Evolutionary conservation across 306 rosid genomes (phyloP).

Genomic region (Mucuna pruriens): DNA sequence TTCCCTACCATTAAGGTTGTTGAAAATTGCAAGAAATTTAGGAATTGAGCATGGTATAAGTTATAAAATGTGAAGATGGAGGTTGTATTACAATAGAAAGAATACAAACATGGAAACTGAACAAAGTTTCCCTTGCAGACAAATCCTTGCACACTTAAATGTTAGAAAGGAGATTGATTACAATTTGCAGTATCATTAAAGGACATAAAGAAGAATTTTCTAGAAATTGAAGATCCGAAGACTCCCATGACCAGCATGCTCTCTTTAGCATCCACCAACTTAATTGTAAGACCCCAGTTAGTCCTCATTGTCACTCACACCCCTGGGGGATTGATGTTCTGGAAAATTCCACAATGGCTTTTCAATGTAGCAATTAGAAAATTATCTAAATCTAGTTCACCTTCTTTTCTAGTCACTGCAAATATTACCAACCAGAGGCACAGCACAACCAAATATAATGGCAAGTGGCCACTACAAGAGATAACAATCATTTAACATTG

Average conservation of each 20-base stretch:
- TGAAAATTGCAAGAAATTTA: not conserved
- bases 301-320: not conserved
- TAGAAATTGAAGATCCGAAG: slow-evolving; percentile 10
- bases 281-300: not conserved
- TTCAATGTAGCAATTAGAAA: slow-evolving; percentile 10
- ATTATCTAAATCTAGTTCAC: slow-evolving; percentile 16
- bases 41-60: not conserved
- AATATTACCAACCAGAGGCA: not conserved
- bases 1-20: not conserved
- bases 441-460: slow-evolving; percentile 17
- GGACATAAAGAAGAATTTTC: not conserved
- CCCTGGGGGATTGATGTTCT: not conserved
- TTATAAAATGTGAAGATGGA: not conserved
- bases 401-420: slow-evolving; percentile 6
- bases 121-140: not conserved
- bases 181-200: not conserved
- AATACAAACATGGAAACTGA: not conserved
- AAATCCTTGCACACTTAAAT: not conserved
- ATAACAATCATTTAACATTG: slow-evolving; percentile 22
- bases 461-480: slow-evolving; percentile 6
- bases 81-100: not conserved
- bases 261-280: slow-evolving; percentile 27
- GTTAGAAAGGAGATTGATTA: not conserved
- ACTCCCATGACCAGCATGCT: slow-evolving; percentile 19
- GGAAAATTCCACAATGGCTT: slow-evolving; percentile 31